These are phyloP conservation scores for Elaeis oleifera DNA, from an alignment of 202 grass and related monocot genomes.

Conservation along the genomic window DNA sequence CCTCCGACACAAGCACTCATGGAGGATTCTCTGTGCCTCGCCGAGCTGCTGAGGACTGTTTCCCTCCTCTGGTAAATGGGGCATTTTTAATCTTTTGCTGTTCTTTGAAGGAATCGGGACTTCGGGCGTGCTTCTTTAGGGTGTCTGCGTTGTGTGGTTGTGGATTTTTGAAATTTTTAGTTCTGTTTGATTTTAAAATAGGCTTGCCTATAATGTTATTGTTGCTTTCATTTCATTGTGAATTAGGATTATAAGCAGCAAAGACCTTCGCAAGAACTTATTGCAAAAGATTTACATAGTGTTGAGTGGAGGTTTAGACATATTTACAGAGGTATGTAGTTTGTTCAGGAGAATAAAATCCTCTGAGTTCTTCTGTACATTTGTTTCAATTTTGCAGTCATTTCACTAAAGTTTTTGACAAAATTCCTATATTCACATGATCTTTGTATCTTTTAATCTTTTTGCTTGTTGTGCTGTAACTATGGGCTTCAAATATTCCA, in stretches of 20 bases:
- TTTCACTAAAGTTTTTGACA: too few relatives aligned
- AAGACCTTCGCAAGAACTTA: conserved; percentile 78
- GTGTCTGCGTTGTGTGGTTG: conserved; percentile 1
- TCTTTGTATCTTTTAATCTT: too few relatives aligned
- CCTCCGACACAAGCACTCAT: conserved; percentile 96
- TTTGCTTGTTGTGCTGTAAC: too few relatives aligned
- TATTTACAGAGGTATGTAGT: conserved; percentile 72
- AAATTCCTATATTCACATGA: too few relatives aligned
- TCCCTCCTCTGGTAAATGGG: conserved; percentile 66
- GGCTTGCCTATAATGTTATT: not conserved
- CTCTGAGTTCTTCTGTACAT: too few relatives aligned
- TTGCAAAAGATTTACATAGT: conserved; percentile 86
- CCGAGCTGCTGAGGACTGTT: conserved; percentile 93
- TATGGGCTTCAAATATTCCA: too few relatives aligned
- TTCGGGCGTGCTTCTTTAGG: not conserved
- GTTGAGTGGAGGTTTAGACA: conserved; percentile 81
- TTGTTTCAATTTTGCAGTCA: too few relatives aligned
- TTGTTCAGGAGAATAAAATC: not conserved
- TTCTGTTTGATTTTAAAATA: too few relatives aligned
- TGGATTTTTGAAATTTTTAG: not conserved
- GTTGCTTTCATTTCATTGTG: not conserved
- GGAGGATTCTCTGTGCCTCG: conserved; percentile 96
- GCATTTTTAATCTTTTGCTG: not conserved
- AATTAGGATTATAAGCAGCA: conserved; percentile 69
- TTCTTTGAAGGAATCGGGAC: not conserved